Percentiles rank a stretch among this genome's conserved stretches.
These are phyloP conservation scores for Aureobasidium sp. DNA, from an alignment of 2,329 filamentous ascomycete genomes.

Conservation along the genomic window DNA sequence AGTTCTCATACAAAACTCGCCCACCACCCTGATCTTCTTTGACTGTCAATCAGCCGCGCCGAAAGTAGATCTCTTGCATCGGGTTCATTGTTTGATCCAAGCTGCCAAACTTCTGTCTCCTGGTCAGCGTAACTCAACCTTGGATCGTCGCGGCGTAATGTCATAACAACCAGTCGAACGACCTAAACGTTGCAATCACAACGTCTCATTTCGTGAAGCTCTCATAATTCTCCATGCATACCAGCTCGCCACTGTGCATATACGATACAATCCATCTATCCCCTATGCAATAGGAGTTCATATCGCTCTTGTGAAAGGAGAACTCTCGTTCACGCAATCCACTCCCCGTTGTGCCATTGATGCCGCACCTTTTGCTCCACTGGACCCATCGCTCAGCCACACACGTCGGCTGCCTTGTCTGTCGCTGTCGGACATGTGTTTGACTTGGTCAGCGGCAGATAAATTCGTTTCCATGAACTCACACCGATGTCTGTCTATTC, in stretches of 20 bases:
- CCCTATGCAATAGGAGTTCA: constrained; percentile 13
- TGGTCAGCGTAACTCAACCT: background rate
- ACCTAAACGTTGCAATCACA: constrained; percentile 15
- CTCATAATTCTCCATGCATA: constrained; percentile 3
- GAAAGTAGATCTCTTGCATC: background rate
- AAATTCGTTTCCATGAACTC: background rate
- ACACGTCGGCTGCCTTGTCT: constrained; percentile 3
- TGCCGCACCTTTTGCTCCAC: constrained; percentile 6
- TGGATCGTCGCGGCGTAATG: constrained; percentile 3
- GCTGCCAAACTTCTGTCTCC: constrained; percentile 10
- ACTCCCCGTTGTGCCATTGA: background rate
- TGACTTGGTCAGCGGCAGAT: constrained; percentile 17
- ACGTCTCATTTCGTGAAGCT: constrained; percentile 18
- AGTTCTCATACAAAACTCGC: background rate
- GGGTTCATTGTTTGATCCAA: constrained; percentile 7
- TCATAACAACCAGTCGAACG: constrained; percentile 20
- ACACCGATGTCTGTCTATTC: background rate
- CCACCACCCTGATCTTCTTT: constrained; percentile 13
- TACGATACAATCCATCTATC: constrained; percentile 12
- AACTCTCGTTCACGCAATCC: background rate
- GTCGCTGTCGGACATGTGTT: constrained; percentile 17
- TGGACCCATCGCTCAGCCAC: constrained; percentile 15
- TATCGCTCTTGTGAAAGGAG: constrained; percentile 13
- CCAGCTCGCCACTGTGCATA: constrained; percentile 16
- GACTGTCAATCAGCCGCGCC: constrained; percentile 17